These are phyloP conservation scores for Aspergillus sp. DNA, from an alignment of 2,329 filamentous ascomycete species.

Conservation along the genomic window DNA sequence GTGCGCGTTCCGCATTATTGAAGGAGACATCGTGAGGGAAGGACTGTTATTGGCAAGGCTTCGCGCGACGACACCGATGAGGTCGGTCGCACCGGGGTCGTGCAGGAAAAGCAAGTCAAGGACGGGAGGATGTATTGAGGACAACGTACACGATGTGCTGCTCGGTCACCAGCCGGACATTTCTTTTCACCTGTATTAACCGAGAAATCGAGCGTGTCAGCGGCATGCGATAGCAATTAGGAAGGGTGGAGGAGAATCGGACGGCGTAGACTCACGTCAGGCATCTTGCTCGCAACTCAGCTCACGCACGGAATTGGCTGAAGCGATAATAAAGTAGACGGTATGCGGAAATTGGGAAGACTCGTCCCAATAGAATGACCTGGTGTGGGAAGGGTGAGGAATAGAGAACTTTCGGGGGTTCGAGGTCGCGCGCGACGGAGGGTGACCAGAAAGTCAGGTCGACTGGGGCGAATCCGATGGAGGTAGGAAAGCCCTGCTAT, in stretches of 20 bases:
- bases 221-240: constrained; percentile 15
- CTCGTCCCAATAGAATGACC: neutral
- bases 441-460: constrained; percentile 10
- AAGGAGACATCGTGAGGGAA: neutral
- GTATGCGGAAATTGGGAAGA: neutral
- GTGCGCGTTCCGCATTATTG: neutral
- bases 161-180: constrained; percentile 88
- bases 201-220: constrained; percentile 17
- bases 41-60: neutral
- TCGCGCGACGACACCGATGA: neutral
- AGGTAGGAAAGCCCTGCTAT: neutral
- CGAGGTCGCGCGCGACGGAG: constrained; percentile 12
- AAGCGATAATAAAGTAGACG: constrained; percentile 1
- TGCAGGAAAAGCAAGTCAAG: neutral
- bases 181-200: constrained; percentile 67
- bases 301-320: constrained; percentile 4
- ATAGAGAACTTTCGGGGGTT: constrained; percentile 5
- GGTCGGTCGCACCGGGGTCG: neutral
- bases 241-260: neutral
- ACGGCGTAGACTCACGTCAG: constrained; percentile 30
- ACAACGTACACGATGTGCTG: constrained; percentile 78
- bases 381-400: neutral
- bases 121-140: neutral
- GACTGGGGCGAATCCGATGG: neutral
- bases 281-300: constrained; percentile 25